Base-by-base conservation (phyloP, 768 basidiomycete species). In the Trametes cingulata region DNA sequence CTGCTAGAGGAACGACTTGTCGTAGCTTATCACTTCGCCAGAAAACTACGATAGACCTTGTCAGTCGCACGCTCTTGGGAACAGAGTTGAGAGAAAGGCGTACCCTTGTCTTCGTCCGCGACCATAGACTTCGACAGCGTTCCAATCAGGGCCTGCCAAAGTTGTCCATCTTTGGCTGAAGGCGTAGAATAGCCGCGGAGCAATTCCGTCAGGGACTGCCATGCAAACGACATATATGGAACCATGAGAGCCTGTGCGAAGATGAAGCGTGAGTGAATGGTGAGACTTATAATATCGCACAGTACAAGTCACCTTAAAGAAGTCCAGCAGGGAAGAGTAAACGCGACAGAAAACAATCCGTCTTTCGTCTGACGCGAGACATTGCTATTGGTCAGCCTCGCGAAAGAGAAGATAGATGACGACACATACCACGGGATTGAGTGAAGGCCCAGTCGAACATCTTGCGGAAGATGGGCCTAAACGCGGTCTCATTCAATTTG, bases 371-470 rank as follows among this genome's bases (percentile, higher is more conserved):
- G 69, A 46, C 24, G 24, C 25, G 8, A 15, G 14, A 20, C 13
- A 40, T 6, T 33, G 39, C 13, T 35, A 24, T 51, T 52, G 35
- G 15, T 50, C 13, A 48, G 6, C 37, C 15, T 39, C 24, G 9
- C 36, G 49, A 15, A 43, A 5, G 1, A 7, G 1, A 25, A 15
- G 19, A 2, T 20, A 19, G 3, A 6, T 1, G 19, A 29, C 51
- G 25, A 20, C 6, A 72, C 78, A 33, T 67, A 86, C 85, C 73
- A 4, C 69, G 68, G 27, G 80, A 81, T 58, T 78, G 77, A 1
- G 80, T 82, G 67, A 95, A 95, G 0, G 94, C 94, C 97, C 97
- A 99, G 70, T 99, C 97, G 68, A 92, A 94, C 58, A 95, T 73
- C 54, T 87, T 86, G 55, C 94, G 86, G 82, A 98, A 96, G 15